Evolutionary conservation across 352 stramenopile species (phyloP).

Genomic region (Nothophytophthora sp.): DNA sequence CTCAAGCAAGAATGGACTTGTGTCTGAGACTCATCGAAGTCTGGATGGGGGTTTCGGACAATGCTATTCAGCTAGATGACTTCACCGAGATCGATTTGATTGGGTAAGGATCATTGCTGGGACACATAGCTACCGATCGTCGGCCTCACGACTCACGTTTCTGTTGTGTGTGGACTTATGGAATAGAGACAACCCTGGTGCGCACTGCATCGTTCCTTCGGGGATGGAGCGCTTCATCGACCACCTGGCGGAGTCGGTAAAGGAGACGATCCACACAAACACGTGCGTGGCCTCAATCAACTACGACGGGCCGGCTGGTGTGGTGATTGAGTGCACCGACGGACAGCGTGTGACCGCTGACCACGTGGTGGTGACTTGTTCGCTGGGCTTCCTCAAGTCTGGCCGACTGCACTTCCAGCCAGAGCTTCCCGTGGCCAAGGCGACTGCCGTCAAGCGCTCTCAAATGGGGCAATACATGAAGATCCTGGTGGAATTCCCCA

Average conservation of each 20-base stretch:
- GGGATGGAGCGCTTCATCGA: constrained; percentile 60
- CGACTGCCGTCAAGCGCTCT: constrained; percentile 42
- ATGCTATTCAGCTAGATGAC: constrained; percentile 57
- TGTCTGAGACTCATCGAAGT: constrained; percentile 55
- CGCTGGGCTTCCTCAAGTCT: constrained; percentile 52
- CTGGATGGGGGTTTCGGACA: constrained; percentile 53
- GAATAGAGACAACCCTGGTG: constrained; percentile 43
- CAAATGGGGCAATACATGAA: constrained; percentile 80
- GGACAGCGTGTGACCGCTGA: constrained; percentile 32
- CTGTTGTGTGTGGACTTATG: too few species aligned
- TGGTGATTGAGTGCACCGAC: constrained; percentile 34
- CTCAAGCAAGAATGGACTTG: constrained; percentile 30
- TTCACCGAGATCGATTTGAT: constrained; percentile 57
- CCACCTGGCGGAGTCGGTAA: constrained; percentile 26
- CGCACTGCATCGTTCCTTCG: constrained; percentile 48
- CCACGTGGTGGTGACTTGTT: constrained; percentile 56
- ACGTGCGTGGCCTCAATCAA: constrained; percentile 29
- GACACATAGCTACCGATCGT: not conserved
- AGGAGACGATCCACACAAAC: constrained; percentile 33
- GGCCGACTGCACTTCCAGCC: constrained; percentile 50
- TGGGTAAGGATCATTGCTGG: constrained; percentile 28
- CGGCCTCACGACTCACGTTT: not conserved
- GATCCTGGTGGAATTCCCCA: constrained; percentile 65
- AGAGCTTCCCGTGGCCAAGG: constrained; percentile 40
- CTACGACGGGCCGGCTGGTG: constrained; percentile 20